Base-by-base conservation (phyloP, 164 flowering plant genomes). In the Hamamelis virginiana region DNA sequence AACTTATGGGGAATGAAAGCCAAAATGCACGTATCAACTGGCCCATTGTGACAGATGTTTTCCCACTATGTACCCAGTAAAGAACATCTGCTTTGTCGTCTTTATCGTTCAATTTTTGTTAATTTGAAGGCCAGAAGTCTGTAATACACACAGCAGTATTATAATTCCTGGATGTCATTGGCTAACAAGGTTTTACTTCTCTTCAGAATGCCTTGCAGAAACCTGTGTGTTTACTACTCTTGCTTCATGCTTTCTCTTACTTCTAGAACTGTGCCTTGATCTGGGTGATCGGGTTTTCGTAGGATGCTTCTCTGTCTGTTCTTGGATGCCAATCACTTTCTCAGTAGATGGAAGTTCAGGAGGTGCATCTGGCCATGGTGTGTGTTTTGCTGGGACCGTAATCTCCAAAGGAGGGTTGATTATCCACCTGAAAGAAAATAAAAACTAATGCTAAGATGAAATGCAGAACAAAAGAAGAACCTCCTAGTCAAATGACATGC, bases 351-450 rank as follows among this genome's bases (percentile, higher is more conserved):
- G 92, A 66, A 94, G 90, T 74, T 94, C 97, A 43, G 95, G 97
- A 76, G 96, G 95, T 70, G 83, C 85, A 78, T 94, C 97, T 4
- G 96, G 97, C 98, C 98, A 92, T 47, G 98, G 94, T n/a, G 97
- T 95, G 62, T 82, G 91, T 74, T 88, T 95, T 5, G 98, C 88
- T 27, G 94, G 89, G 65, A 95, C 94, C 18, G 97, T 95, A 44
- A 95, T 73, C 45, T 95, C 97, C 80, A 92, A 77, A 44, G 97
- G 97, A 64, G 91, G 89, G 64, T 91, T 90, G 50, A 92, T 87
- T 15, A 83, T 79, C 98, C 98, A 95, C 70, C 98, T 95, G n/a
- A 87, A 69, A 77, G 4, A n/a, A 59, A 55, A 26, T 38, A 64
- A 60, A 65, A 25, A 21, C 0, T 6, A 62, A 25, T 15, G 25